Evolutionary conservation across 2,329 filamentous ascomycete species (phyloP), one percentile per base, ranked within the genome.

Genomic region (Teratosphaeria destructans): DNA sequence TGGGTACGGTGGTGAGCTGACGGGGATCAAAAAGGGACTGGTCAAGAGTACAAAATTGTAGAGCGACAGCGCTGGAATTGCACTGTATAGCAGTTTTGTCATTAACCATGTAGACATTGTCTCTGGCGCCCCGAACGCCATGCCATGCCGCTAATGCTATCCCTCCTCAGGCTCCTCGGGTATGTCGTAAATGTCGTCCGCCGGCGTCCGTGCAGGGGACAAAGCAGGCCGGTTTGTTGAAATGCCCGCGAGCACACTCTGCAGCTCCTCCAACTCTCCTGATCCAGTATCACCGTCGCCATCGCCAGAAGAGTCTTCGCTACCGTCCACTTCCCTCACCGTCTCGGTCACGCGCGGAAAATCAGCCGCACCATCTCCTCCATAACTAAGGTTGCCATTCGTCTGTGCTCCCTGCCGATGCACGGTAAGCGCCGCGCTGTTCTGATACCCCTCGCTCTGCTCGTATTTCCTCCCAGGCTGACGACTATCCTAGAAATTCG

Each of bases 1-100:
- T 70, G 88, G 91, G 58, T 99, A 99, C 78, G 84, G 84, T 65
- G 94, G 94, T 77, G 94, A 97, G 75, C 77, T 88, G 77, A 94
- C 92, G 52, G 94, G 94, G 85, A 95, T 99, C 78, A 97, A 96
- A 81, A 89, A 87, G 67, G 88, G 89, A 23, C 77, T 99, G 75
- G 85, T 97, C 69, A 95, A 94, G 85, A 95, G 90, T 82, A 83
- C 89, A 71, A 97, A 94, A 80, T 79, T 99, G 76, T 93, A 85
- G 61, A 57, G 29, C 29, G 29, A 32, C 7, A 49, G n/a, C 23
- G 43, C 16, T 49, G 16, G 43, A 19, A 11, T 8, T 49, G 1
- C 11, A 49, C 43, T 54, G 52, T 29, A 29, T 54, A 4, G 52
- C 52, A 54, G 52, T n/a, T 2, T 32, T 14, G 16, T 54, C 6